Percentiles rank a stretch among this genome's conserved stretches.
These are phyloP conservation scores for Paxillus ammoniavirescens DNA, from an alignment of 768 basidiomycete genomes.

Conservation along the genomic window DNA sequence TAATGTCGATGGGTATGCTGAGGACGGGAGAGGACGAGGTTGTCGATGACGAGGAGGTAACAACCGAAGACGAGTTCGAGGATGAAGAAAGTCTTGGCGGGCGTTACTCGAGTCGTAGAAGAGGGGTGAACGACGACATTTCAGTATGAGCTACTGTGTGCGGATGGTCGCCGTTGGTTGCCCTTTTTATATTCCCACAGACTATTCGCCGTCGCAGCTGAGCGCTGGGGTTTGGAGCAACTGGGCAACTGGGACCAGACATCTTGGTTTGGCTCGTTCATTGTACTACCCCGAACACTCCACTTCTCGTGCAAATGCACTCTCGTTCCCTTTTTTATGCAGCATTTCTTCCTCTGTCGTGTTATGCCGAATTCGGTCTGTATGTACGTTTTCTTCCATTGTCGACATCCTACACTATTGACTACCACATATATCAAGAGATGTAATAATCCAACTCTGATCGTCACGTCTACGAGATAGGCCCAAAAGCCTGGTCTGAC, in stretches of 20 bases:
- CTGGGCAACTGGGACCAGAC: conserved; percentile 19
- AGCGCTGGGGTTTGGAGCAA: conserved; percentile 19
- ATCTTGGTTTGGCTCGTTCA: conserved; percentile 8
- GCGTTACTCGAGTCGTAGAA: conserved; percentile 63
- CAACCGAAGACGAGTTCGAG: conserved; percentile 77
- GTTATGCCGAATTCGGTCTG: background rate
- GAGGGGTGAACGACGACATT: conserved; percentile 37
- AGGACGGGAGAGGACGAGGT: conserved; percentile 39
- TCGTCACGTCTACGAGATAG: background rate
- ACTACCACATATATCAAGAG: conserved; percentile 24
- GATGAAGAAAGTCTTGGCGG: conserved; percentile 64
- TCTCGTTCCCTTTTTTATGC: conserved; percentile 6
- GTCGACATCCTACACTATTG: conserved; percentile 20
- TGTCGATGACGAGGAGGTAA: conserved; percentile 55
- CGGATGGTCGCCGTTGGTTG: conserved; percentile 6
- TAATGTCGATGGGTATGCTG: conserved; percentile 42
- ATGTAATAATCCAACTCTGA: conserved; percentile 19
- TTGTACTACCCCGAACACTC: conserved; percentile 7
- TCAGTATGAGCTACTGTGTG: conserved; percentile 24
- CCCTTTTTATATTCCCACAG: conserved; percentile 6
- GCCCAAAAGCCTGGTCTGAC: too few relatives aligned
- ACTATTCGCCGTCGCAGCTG: conserved; percentile 5
- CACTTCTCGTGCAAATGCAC: conserved; percentile 4
- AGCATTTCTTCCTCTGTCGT: conserved; percentile 5
- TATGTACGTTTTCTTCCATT: conserved; percentile 6